These are phyloP conservation scores for Gaeumannomyces sp. DNA, from an alignment of 2,329 filamentous ascomycete species.

Conservation along the genomic window DNA sequence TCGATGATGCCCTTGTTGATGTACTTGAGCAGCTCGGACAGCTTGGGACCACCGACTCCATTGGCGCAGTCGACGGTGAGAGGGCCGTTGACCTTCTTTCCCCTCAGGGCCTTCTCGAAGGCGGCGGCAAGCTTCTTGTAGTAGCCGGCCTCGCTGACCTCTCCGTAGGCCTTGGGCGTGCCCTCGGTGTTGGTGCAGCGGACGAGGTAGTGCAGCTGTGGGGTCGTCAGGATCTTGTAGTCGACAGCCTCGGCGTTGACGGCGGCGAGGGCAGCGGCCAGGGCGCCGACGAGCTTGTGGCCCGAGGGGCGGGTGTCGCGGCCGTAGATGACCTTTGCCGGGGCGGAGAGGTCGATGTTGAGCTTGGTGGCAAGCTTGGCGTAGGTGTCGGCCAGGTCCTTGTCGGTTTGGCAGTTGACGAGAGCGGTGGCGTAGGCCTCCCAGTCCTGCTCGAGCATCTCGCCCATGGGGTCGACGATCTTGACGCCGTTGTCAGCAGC, in stretches of 20 bases:
- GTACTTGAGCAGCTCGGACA: constrained; percentile 78
- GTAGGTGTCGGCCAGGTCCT: constrained; percentile 71
- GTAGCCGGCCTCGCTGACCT: constrained; percentile 84
- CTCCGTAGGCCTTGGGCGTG: constrained; percentile 80
- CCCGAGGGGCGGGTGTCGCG: constrained; percentile 92
- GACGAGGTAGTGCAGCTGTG: constrained; percentile 95
- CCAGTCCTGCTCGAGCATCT: constrained; percentile 97
- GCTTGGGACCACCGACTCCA: constrained; percentile 88
- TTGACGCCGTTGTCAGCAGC: constrained; percentile 89
- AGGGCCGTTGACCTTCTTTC: constrained; percentile 64
- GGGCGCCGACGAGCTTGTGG: constrained; percentile 70
- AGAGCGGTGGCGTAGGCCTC: constrained; percentile 82
- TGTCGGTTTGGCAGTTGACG: constrained; percentile 74
- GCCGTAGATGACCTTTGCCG: constrained; percentile 80
- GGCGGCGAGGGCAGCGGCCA: constrained; percentile 73
- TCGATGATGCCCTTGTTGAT: constrained; percentile 63
- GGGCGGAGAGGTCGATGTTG: constrained; percentile 64
- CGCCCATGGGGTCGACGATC: constrained; percentile 93
- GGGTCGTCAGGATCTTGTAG: constrained; percentile 88
- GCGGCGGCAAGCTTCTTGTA: constrained; percentile 86
- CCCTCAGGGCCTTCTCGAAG: constrained; percentile 76
- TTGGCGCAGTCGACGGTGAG: constrained; percentile 94
- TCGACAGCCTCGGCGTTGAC: constrained; percentile 70
- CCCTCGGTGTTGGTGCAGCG: constrained; percentile 90
- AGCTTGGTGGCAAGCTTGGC: constrained; percentile 67